A percentile compares a stretch with the other conserved stretches of the same genome.
Evolutionary conservation across 345 rosid genomes (phyloP).

Genomic region (Gossypium bickii): DNA sequence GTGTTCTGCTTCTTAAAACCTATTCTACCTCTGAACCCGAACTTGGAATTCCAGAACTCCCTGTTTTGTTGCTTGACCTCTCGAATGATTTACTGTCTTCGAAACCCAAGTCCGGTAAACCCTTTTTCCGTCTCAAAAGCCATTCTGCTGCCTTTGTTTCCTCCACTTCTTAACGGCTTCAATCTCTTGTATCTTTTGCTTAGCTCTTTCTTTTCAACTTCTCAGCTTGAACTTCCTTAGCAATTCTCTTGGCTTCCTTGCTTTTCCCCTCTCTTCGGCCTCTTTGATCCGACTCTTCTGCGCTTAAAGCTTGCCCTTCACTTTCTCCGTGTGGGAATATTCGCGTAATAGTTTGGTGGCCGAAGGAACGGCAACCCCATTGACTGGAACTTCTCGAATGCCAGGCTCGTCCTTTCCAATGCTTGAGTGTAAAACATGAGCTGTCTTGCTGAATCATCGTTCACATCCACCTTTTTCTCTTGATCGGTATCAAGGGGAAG

Average conservation of each 20-base stretch:
- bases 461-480: slow-evolving; percentile 76
- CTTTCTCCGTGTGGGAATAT: slow-evolving; percentile 80
- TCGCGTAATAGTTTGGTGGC: slow-evolving; percentile 77
- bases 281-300: slow-evolving; percentile 74
- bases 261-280: slow-evolving; percentile 83
- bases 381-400: slow-evolving; percentile 53
- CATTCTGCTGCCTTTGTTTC: slow-evolving; percentile 84
- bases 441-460: slow-evolving; percentile 77
- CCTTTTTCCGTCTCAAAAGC: slow-evolving; percentile 52
- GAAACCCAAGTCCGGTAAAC: slow-evolving; percentile 54
- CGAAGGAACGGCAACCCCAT: slow-evolving; percentile 69
- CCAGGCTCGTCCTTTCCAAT: slow-evolving; percentile 61
- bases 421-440: slow-evolving; percentile 76
- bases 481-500: slow-evolving; percentile 57
- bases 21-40: slow-evolving; percentile 64
- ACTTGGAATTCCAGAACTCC: slow-evolving; percentile 46
- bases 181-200: slow-evolving; percentile 66
- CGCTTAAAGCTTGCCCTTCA: slow-evolving; percentile 61
- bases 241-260: slow-evolving; percentile 69
- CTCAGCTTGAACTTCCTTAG: slow-evolving; percentile 80
- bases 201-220: slow-evolving; percentile 71
- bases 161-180: slow-evolving; percentile 84
- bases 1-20: slow-evolving; percentile 66
- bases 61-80: slow-evolving; percentile 47
- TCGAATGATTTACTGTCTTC: slow-evolving; percentile 54